These are phyloP conservation scores for Debaryomyces castellii DNA, from an alignment of 805 yeast species.

Conservation along the genomic window DNA sequence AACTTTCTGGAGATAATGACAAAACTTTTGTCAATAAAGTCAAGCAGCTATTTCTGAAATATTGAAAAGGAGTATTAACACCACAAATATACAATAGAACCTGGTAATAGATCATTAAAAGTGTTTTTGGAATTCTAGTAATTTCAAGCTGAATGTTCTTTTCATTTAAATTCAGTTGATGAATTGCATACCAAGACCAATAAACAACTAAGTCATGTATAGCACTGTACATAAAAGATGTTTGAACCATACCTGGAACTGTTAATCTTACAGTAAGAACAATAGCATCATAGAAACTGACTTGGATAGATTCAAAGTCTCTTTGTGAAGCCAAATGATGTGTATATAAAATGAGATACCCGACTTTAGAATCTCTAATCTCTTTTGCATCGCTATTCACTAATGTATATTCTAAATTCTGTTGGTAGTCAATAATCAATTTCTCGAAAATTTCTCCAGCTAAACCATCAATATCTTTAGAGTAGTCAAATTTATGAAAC, in stretches of 20 bases:
- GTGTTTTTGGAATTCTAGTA: constrained; percentile 26
- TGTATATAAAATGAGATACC: constrained; percentile 20
- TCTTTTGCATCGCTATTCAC: constrained; percentile 23
- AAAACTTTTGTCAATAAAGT: constrained; percentile 66
- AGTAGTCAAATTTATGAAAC: constrained; percentile 33
- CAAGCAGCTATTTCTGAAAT: constrained; percentile 45
- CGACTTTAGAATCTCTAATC: constrained; percentile 30
- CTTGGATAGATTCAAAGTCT: constrained; percentile 12
- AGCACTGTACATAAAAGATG: constrained; percentile 18
- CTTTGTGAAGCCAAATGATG: constrained; percentile 15
- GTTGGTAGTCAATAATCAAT: constrained; percentile 43
- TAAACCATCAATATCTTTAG: constrained; percentile 21
- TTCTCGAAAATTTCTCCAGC: constrained; percentile 40
- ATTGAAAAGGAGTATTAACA: constrained; percentile 19
- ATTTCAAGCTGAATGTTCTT: constrained; percentile 27
- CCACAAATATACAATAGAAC: constrained; percentile 21
- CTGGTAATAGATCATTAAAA: constrained; percentile 32
- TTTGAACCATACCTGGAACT: constrained; percentile 36
- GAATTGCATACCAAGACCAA: constrained; percentile 41
- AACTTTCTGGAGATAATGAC: constrained; percentile 54
- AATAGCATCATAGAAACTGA: constrained; percentile 21
- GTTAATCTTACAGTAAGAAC: constrained; percentile 25
- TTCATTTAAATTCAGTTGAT: constrained; percentile 12
- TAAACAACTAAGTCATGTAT: constrained; percentile 29
- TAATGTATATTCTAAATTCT: constrained; percentile 24